A percentile compares a stretch with the other conserved stretches of the same genome.
phyloP scores from a whole-genome alignment of 805 yeast species.

The Kuraishia molischiana region DNA sequence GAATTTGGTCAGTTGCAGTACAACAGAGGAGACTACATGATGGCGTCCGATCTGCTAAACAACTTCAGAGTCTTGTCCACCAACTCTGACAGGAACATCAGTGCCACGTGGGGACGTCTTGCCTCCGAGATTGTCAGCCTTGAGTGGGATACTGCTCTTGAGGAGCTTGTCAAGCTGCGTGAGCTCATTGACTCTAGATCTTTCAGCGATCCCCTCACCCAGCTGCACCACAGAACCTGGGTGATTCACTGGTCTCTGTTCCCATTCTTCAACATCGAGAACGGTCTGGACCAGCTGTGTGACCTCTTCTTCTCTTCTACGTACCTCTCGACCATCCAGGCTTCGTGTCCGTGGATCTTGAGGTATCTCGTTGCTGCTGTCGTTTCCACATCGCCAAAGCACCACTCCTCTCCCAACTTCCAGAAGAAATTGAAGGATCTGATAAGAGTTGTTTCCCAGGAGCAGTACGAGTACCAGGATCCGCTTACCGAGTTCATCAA shows the following conservation, averaged over 20 bases:
- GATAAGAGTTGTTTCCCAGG: slow-evolving; percentile 47
- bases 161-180: slow-evolving; percentile 43
- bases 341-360: slow-evolving; percentile 62
- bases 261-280: slow-evolving; percentile 45
- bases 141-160: slow-evolving; percentile 42
- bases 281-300: slow-evolving; percentile 41
- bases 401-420: slow-evolving; percentile 21
- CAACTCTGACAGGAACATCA: slow-evolving; percentile 35
- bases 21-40: slow-evolving; percentile 51
- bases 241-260: slow-evolving; percentile 61
- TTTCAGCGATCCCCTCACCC: slow-evolving; percentile 37
- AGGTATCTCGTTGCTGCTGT: slow-evolving; percentile 61
- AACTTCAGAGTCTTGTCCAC: slow-evolving; percentile 48
- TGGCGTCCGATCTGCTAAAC: slow-evolving; percentile 47
- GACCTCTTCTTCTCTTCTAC: slow-evolving; percentile 52
- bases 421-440: slow-evolving; percentile 50
- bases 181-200: slow-evolving; percentile 49
- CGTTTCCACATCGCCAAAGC: slow-evolving; percentile 24
- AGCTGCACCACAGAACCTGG: slow-evolving; percentile 58
- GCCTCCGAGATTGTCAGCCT: slow-evolving; percentile 47
- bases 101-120: slow-evolving; percentile 63
- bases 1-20: slow-evolving; percentile 54
- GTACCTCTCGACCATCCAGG: slow-evolving; percentile 57
- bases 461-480: slow-evolving; percentile 54
- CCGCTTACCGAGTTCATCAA: slow-evolving; percentile 51